These are phyloP conservation scores for Arachis hypogaea DNA, from an alignment of 306 rosid species.

Conservation along the genomic window DNA sequence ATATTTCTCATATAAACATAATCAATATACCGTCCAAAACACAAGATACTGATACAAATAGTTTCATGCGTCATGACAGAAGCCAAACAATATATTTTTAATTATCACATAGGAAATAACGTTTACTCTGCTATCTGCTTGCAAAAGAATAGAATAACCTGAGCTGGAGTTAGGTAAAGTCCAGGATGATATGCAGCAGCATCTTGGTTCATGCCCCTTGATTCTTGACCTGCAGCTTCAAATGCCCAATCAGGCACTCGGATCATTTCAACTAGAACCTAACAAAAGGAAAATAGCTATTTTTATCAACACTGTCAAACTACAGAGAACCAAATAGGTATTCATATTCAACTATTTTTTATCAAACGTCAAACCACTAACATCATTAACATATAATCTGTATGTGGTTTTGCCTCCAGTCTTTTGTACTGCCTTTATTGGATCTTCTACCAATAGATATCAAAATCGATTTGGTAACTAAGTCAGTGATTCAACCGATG, in stretches of 20 bases:
- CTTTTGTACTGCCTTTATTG: too few species aligned
- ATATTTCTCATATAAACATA: conserved; percentile 5
- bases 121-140: neutral
- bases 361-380: too few species aligned
- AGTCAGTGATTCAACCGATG: too few species aligned
- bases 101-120: neutral
- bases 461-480: too few species aligned
- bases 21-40: neutral
- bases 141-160: conserved; percentile 45
- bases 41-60: conserved; percentile 13
- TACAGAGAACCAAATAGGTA: neutral
- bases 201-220: conserved; percentile 77
- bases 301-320: conserved; percentile 26
- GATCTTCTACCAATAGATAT: too few species aligned
- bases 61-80: conserved; percentile 12
- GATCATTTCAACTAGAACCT: conserved; percentile 85
- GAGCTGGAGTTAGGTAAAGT: conserved; percentile 77
- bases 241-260: conserved; percentile 93
- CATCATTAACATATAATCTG: too few species aligned
- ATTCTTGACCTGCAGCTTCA: conserved; percentile 92
- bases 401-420: too few species aligned
- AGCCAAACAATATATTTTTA: conserved; percentile 14
- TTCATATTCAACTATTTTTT: neutral
- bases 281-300: conserved; percentile 31
- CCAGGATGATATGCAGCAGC: conserved; percentile 81